Percentiles rank a stretch among this genome's conserved stretches.
Evolutionary conservation across 2,329 filamentous ascomycete species (phyloP).

Genomic region (Pseudocercospora fuligena): DNA sequence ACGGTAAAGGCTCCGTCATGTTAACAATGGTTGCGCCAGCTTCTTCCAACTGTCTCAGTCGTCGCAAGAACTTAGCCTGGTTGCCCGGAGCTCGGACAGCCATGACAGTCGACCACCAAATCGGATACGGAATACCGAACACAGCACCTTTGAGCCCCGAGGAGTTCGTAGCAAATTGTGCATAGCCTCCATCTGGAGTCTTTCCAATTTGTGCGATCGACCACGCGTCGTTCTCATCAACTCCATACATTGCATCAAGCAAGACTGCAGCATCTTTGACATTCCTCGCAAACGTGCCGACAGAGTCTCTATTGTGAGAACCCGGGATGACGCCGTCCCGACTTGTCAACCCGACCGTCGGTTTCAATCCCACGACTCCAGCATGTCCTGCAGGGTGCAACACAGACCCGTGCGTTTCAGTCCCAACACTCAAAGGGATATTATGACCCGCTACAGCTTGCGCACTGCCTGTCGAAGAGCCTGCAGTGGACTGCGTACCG

Average conservation of each 20-base stretch:
- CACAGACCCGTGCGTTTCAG: conserved; percentile 30
- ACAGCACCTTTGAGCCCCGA: conserved; percentile 62
- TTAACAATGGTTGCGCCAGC: conserved; percentile 72
- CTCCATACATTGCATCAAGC: conserved; percentile 23
- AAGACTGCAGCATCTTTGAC: conserved; percentile 24
- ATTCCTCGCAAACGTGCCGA: conserved; percentile 23
- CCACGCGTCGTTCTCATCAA: conserved; percentile 11
- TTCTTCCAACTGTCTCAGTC: conserved; percentile 37
- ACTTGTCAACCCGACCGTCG: conserved; percentile 25
- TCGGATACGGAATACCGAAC: conserved; percentile 73
- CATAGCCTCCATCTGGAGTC: conserved; percentile 61
- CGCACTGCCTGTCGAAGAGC: conserved; percentile 19
- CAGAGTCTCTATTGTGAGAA: conserved; percentile 20
- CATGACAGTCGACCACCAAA: conserved; percentile 65
- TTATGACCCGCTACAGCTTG: conserved; percentile 17
- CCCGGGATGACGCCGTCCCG: conserved; percentile 21
- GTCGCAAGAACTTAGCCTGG: conserved; percentile 9
- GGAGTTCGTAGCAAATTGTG: conserved; percentile 60
- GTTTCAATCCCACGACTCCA: conserved; percentile 27
- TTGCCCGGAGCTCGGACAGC: conserved; percentile 48
- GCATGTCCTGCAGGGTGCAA: conserved; percentile 18
- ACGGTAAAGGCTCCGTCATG: conserved; percentile 60
- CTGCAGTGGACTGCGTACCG: conserved; percentile 15
- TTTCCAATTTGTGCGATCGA: conserved; percentile 52
- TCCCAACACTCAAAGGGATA: conserved; percentile 33